These are phyloP conservation scores for Metschnikowia shivogae DNA, from an alignment of 805 yeast genomes.

Conservation along the genomic window DNA sequence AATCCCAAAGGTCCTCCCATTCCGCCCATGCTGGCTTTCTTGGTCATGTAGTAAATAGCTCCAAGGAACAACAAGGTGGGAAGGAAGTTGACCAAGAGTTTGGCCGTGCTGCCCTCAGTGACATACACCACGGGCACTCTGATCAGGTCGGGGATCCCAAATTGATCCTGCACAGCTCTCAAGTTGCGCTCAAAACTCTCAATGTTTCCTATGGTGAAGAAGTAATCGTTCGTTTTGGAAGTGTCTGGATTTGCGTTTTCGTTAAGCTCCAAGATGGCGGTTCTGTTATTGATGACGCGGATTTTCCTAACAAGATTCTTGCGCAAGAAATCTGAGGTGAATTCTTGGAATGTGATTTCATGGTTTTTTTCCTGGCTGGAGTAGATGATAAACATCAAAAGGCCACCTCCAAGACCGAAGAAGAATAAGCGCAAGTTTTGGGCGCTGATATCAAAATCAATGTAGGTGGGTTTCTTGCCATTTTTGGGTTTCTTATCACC, in stretches of 20 bases:
- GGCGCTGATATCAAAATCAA: slow-evolving; percentile 24
- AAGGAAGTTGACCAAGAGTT: slow-evolving; percentile 64
- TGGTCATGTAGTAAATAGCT: slow-evolving; percentile 80
- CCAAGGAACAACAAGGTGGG: slow-evolving; percentile 91
- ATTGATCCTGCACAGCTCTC: slow-evolving; percentile 68
- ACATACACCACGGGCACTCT: slow-evolving; percentile 80
- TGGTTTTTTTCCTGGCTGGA: slow-evolving; percentile 20
- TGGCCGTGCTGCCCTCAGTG: slow-evolving; percentile 62
- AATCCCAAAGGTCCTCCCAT: slow-evolving; percentile 67
- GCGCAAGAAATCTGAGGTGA: slow-evolving; percentile 67
- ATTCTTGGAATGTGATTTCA: slow-evolving; percentile 90
- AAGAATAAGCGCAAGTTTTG: slow-evolving; percentile 27
- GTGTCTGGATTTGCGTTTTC: slow-evolving; percentile 25
- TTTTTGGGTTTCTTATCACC: slow-evolving; percentile 7
- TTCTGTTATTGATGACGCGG: slow-evolving; percentile 69
- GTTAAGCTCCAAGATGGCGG: slow-evolving; percentile 67
- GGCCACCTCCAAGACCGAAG: slow-evolving; percentile 29
- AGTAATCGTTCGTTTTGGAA: slow-evolving; percentile 31
- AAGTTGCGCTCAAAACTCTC: slow-evolving; percentile 82
- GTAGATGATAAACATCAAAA: slow-evolving; percentile 23
- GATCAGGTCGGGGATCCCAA: slow-evolving; percentile 55
- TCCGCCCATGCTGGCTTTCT: slow-evolving; percentile 49
- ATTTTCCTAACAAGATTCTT: slow-evolving; percentile 73
- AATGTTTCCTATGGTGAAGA: slow-evolving; percentile 82
- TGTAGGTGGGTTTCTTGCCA: slow-evolving; percentile 1